Percentiles rank a stretch among this genome's conserved stretches.
Conservation (phyloP, 73 alveolate genomes). For the Tetrahymena borealis region DNA sequence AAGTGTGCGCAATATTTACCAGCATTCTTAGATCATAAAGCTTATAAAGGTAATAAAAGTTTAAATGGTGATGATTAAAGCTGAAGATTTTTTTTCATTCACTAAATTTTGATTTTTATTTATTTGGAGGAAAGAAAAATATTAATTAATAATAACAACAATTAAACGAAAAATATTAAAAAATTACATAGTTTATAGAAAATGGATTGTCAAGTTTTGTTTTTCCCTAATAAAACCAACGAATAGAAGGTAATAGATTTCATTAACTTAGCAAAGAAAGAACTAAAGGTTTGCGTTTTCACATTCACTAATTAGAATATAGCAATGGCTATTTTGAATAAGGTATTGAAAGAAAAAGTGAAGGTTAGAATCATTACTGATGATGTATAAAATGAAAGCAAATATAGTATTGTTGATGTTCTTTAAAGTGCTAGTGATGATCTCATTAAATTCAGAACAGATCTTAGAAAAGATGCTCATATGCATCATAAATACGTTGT, state of each 20-base stretch:
- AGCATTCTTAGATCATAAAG: too few relatives aligned
- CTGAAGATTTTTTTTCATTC: neutral
- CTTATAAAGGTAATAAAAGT: too few relatives aligned
- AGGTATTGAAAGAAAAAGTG: constrained; percentile 62
- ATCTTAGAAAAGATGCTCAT: constrained; percentile 70
- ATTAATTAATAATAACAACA: neutral
- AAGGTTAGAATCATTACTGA: constrained; percentile 87
- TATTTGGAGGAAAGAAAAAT: neutral
- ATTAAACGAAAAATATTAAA: neutral
- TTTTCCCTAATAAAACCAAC: constrained; percentile 73
- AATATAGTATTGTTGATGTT: constrained; percentile 71
- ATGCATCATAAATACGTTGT: constrained; percentile 96
- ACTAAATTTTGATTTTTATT: neutral
- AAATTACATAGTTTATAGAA: neutral
- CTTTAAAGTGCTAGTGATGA: constrained; percentile 57
- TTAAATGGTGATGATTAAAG: neutral
- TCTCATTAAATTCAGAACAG: constrained; percentile 90
- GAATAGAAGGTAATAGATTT: constrained; percentile 44
- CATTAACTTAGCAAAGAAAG: constrained; percentile 55
- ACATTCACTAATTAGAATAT: constrained; percentile 82
- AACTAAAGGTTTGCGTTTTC: constrained; percentile 87
- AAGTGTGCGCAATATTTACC: too few relatives aligned
- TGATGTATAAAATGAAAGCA: constrained; percentile 73
- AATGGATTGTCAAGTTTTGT: constrained; percentile 17
- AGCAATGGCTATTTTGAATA: constrained; percentile 76